phyloP scores from a whole-genome alignment of 139 green algal genomes.

The Diplosphaera chodatii region DNA sequence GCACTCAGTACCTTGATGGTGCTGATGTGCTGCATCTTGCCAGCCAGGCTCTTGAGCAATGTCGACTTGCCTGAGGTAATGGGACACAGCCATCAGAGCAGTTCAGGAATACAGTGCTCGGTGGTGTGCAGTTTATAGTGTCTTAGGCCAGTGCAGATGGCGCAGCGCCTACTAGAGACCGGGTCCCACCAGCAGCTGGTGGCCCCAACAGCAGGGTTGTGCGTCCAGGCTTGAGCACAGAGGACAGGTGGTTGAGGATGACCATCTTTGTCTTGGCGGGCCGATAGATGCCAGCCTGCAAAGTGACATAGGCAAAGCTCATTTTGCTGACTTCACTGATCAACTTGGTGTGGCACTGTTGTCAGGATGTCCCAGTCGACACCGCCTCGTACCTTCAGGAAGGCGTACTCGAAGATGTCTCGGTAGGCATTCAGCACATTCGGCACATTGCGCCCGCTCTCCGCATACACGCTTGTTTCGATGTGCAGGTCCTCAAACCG shows the following conservation, averaged over 20 bases:
- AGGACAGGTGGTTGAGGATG: slow-evolving; percentile 22
- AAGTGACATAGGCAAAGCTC: too few species aligned
- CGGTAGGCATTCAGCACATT: slow-evolving; percentile 13
- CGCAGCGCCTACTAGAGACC: too few species aligned
- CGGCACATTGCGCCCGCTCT: slow-evolving; percentile 14
- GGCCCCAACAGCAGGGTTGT: slow-evolving; percentile 23
- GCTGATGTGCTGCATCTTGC: slow-evolving; percentile 11
- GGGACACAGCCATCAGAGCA: too few species aligned
- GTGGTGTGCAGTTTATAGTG: too few species aligned
- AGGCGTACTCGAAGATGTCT: slow-evolving; percentile 6
- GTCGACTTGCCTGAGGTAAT: slow-evolving; percentile 13
- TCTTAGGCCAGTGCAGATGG: too few species aligned
- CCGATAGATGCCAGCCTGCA: slow-evolving; percentile 3
- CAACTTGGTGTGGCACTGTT: too few species aligned
- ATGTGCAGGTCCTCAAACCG: slow-evolving; percentile 12
- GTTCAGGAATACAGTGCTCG: too few species aligned
- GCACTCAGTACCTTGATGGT: slow-evolving; percentile 3
- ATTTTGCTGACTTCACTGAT: too few species aligned
- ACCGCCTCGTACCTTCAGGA: slow-evolving; percentile 11
- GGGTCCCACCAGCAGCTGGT: background rate
- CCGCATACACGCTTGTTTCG: slow-evolving; percentile 13
- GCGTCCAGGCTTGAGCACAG: slow-evolving; percentile 14
- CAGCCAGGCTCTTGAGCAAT: slow-evolving; percentile 21
- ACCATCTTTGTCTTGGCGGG: slow-evolving; percentile 11
- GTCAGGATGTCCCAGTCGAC: too few species aligned